These are phyloP conservation scores for Taphrina sp. DNA, from an alignment of 1,139 yeast species.

Conservation along the genomic window DNA sequence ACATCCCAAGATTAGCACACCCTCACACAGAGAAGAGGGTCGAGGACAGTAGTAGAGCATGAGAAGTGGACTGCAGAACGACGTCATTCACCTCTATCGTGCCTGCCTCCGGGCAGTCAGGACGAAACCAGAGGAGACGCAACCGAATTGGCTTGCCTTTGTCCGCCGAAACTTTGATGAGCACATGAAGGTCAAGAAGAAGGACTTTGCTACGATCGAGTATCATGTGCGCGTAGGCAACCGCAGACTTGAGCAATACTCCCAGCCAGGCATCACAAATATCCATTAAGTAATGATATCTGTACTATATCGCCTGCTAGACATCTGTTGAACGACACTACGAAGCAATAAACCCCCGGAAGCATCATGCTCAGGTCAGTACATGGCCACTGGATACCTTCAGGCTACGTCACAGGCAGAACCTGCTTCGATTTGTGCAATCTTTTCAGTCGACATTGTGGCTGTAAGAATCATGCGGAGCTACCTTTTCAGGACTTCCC, in stretches of 20 bases:
- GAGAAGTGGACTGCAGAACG: slow-evolving; percentile 29
- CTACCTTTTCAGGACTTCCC: too few species aligned
- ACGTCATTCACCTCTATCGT: slow-evolving; percentile 44
- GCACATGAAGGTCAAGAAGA: slow-evolving; percentile 59
- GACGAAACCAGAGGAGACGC: slow-evolving; percentile 42
- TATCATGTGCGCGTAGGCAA: slow-evolving; percentile 75
- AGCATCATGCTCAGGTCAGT: too few species aligned
- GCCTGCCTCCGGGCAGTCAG: slow-evolving; percentile 44
- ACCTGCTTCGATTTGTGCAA: too few species aligned
- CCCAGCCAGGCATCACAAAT: slow-evolving; percentile 43
- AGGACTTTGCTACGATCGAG: slow-evolving; percentile 82
- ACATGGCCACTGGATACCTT: too few species aligned
- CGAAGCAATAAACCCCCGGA: too few species aligned
- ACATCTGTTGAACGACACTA: too few species aligned
- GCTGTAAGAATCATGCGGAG: too few species aligned
- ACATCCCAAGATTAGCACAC: background rate
- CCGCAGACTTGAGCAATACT: slow-evolving; percentile 68
- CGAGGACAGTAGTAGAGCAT: background rate
- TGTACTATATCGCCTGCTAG: too few species aligned
- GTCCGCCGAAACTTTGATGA: slow-evolving; percentile 62
- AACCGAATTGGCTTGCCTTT: slow-evolving; percentile 43
- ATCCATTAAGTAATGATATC: too few species aligned
- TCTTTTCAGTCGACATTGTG: too few species aligned
- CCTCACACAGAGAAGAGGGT: background rate
- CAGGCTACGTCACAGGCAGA: too few species aligned